Evolutionary conservation across 140 eudicot genomes (phyloP).

Genomic region (Cichorium intybus): DNA sequence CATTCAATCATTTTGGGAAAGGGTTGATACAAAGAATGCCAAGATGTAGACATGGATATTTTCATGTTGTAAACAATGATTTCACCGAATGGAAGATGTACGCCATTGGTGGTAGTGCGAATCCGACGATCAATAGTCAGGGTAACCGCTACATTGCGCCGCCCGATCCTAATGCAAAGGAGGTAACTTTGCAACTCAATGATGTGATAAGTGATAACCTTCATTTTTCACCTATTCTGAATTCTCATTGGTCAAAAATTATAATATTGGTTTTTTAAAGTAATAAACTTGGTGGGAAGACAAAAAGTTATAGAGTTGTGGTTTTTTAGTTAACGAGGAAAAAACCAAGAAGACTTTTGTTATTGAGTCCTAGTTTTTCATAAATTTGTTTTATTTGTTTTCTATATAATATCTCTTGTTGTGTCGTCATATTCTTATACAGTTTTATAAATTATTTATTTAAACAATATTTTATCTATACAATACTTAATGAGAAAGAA

Average conservation of each 20-base stretch:
- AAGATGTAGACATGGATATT: conserved; percentile 74
- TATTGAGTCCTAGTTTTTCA: neutral
- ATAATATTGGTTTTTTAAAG: no score
- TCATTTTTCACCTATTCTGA: no score
- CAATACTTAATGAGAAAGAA: neutral
- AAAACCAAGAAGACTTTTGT: no score
- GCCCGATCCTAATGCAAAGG: conserved; percentile 59
- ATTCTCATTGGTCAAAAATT: no score
- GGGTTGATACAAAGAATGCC: conserved; percentile 84
- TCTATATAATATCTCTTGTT: no score
- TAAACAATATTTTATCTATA: no score
- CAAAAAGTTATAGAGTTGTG: no score
- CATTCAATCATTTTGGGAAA: conserved; percentile 73
- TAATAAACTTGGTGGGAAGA: no score
- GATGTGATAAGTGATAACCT: no score
- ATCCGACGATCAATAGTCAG: conserved; percentile 80
- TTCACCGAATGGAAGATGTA: conserved; percentile 80
- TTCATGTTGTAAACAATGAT: conserved; percentile 83
- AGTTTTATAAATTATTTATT: no score
- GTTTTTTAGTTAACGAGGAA: no score
- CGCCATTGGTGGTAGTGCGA: conserved; percentile 88
- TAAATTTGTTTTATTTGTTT: neutral
- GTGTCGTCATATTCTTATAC: no score
- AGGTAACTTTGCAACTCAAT: conserved; percentile 37
- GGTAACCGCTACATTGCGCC: conserved; percentile 89